A percentile compares a stretch with the other conserved stretches of the same genome.
These are phyloP conservation scores for Bipolaris cookei DNA, from an alignment of 2,329 filamentous ascomycete genomes.

Conservation along the genomic window DNA sequence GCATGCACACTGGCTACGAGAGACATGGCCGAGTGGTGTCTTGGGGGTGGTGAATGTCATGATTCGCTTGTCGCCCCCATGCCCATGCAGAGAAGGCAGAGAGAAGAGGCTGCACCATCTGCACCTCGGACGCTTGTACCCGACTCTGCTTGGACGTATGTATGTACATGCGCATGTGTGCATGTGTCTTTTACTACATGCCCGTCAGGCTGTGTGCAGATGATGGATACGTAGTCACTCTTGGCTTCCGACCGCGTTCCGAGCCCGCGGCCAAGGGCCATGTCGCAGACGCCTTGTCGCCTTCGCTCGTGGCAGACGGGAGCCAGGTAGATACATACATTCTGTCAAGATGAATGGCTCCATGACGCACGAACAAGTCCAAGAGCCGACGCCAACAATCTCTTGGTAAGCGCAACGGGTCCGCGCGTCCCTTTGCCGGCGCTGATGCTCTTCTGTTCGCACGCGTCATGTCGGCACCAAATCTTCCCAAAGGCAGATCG, in stretches of 20 bases:
- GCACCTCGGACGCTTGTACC: not conserved
- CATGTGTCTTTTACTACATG: not conserved
- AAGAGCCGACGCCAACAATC: constrained; percentile 22
- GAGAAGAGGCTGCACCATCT: constrained; percentile 8
- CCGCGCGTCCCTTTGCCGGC: constrained; percentile 9
- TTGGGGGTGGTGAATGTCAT: not conserved
- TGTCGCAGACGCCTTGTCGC: not conserved
- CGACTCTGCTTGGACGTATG: too few relatives aligned
- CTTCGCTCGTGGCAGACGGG: not conserved
- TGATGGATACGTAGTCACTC: not conserved
- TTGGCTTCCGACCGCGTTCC: not conserved
- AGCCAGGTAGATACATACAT: not conserved
- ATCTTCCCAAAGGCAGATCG: constrained; percentile 28
- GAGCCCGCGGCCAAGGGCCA: not conserved
- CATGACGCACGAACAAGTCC: not conserved
- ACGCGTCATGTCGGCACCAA: constrained; percentile 28
- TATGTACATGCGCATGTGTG: too few relatives aligned
- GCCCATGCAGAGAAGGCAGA: not conserved
- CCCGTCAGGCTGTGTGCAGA: not conserved
- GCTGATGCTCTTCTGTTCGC: constrained; percentile 17
- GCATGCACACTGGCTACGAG: not conserved
- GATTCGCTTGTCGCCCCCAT: too few relatives aligned
- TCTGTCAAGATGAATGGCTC: not conserved
- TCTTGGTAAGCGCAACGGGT: constrained; percentile 15
- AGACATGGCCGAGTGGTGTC: not conserved